phyloP scores from a whole-genome alignment of 306 rosid species.

The Castanea crenata region DNA sequence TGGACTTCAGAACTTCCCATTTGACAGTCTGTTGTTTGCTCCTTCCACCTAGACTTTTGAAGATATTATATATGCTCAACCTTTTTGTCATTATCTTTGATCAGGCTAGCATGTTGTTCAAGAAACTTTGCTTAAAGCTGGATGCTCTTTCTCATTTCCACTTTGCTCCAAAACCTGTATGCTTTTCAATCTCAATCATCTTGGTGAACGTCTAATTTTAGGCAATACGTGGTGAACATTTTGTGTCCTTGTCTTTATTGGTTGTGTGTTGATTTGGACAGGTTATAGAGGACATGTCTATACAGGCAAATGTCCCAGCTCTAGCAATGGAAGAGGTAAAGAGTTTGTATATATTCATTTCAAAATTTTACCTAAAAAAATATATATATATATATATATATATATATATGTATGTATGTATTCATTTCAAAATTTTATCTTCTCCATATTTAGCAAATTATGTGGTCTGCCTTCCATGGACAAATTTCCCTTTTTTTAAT shows the following conservation, averaged over 20 bases:
- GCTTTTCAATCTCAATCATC: conserved; percentile 19
- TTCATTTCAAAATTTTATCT: conserved; percentile 1
- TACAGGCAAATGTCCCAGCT: conserved; percentile 85
- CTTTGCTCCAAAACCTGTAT: conserved; percentile 94
- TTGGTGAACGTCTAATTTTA: conserved; percentile 2
- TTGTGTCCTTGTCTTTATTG: conserved; percentile 7
- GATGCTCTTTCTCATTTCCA: conserved; percentile 94
- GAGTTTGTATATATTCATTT: conserved; percentile 14
- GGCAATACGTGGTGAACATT: background rate
- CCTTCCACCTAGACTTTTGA: background rate
- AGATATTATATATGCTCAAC: conserved; percentile 19
- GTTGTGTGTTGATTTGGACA: conserved; percentile 34
- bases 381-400: background rate
- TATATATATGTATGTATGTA: background rate
- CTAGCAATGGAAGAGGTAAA: conserved; percentile 97
- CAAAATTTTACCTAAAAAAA: background rate
- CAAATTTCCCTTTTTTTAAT: conserved; percentile 35
- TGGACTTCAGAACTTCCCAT: conserved; percentile 9
- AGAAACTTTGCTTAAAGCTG: conserved; percentile 72
- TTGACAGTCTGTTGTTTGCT: background rate
- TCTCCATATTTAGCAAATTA: background rate
- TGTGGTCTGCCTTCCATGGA: conserved; percentile 31
- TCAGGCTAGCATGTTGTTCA: conserved; percentile 80
- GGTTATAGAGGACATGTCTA: conserved; percentile 89
- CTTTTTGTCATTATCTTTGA: conserved; percentile 25